Conservation (phyloP, 225 moss, liverwort and hornwort genomes). For the Antitrichia curtipendula region DNA sequence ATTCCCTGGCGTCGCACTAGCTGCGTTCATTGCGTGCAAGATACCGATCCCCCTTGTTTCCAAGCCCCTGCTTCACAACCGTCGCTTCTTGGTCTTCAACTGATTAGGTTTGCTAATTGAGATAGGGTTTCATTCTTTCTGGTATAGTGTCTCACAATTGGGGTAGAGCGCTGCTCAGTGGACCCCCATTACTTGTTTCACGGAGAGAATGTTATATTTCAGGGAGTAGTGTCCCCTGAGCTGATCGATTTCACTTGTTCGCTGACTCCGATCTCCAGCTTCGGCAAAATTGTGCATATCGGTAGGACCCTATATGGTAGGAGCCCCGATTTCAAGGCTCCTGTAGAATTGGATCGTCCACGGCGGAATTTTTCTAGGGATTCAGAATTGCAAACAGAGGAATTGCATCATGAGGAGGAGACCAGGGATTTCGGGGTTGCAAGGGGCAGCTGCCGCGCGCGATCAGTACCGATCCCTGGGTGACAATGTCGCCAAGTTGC, state of each 20-base stretch:
- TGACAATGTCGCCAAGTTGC: conserved; percentile 88
- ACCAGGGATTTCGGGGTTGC: conserved; percentile 73
- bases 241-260: not conserved
- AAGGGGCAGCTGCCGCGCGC: conserved; percentile 65
- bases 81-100: not conserved
- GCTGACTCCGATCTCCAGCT: not conserved
- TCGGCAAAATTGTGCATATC: not conserved
- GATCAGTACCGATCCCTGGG: conserved; percentile 74
- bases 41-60: not conserved
- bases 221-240: not conserved
- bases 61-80: not conserved
- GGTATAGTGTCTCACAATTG: not conserved
- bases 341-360: not conserved
- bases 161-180: not conserved
- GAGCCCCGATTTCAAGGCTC: not conserved
- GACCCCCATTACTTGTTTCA: not conserved
- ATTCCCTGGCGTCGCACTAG: not conserved
- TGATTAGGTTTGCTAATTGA: not conserved
- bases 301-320: not conserved
- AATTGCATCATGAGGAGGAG: not conserved
- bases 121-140: not conserved
- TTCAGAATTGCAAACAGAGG: not conserved
- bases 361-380: not conserved
- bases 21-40: not conserved
- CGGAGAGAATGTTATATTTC: not conserved